Conservation (phyloP, 805 yeast genomes). For the Suhomyces sp. region DNA sequence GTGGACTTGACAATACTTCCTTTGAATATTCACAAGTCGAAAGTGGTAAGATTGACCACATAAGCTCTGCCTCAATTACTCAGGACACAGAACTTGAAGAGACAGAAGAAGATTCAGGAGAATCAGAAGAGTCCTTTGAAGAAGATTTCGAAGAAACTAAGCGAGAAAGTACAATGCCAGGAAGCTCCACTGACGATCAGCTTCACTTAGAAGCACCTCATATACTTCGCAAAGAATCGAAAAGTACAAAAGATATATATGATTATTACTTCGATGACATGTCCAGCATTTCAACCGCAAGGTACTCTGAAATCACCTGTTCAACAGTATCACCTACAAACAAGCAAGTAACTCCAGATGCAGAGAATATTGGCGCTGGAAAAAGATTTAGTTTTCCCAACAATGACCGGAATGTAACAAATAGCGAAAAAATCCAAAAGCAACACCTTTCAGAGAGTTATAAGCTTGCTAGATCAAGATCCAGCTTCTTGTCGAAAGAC, state of each 20-base stretch:
- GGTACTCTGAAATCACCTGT: slow-evolving; percentile 10
- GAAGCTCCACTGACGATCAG: slow-evolving; percentile 1
- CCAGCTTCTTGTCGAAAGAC: slow-evolving; percentile 5
- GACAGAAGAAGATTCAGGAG: not conserved
- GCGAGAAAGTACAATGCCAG: not conserved
- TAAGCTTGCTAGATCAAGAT: slow-evolving; percentile 7
- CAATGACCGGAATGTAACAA: slow-evolving; percentile 30
- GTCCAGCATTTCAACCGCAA: slow-evolving; percentile 10
- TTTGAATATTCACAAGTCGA: not conserved
- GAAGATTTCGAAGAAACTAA: slow-evolving; percentile 1
- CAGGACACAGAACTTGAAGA: not conserved
- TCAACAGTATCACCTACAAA: not conserved
- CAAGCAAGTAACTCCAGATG: slow-evolving; percentile 8
- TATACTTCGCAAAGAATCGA: not conserved
- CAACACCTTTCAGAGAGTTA: not conserved
- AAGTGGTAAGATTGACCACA: not conserved
- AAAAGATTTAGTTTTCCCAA: slow-evolving; percentile 39
- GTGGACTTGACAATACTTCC: not conserved
- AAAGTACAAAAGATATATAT: slow-evolving; percentile 2
- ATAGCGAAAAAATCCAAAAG: slow-evolving; percentile 12
- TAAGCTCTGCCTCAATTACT: not conserved
- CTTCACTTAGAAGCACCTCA: not conserved
- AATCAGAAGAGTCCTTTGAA: not conserved
- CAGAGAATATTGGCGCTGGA: slow-evolving; percentile 37
- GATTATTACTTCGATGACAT: slow-evolving; percentile 9